Base-by-base conservation (phyloP, 345 rosid species). In the Nephelium lappaceum region DNA sequence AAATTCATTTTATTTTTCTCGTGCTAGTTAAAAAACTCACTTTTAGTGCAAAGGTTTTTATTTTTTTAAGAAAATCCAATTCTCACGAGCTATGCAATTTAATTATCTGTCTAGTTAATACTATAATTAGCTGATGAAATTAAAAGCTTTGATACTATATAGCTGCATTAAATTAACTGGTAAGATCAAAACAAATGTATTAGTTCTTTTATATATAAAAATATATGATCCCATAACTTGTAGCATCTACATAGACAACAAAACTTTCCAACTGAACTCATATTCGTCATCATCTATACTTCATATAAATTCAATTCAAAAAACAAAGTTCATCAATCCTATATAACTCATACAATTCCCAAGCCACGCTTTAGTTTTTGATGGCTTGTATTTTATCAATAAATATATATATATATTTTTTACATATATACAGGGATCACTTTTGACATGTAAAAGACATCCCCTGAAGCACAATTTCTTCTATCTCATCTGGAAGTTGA, bases 401-500 rank as follows among this genome's bases (percentile, higher is more conserved):
- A 43, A 43, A 43, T 45, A 45, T 45, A 45, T 8, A 45, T 45
- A 31, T 31, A 4, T 27, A 19, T 27, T n/a, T n/a, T n/a, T n/a
- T n/a, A n/a, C n/a, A 64, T 64, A 74, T 74, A 1, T 64, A 64
- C 21, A 19, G 16, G n/a, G 3, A 63, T 73, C 8, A 24, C 47
- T 12, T 45, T 19, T 6, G 42, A 11, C 23, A 8, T 71, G 43
- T 55, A 39, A 38, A 21, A 38, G 36, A n/a, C 6, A 55, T 58
- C 8, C 49, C 47, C n/a, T 5, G 66, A 72, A 57, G 47, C 38
- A 60, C 19, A 38, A 27, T 9, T 38, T 67, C 24, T 65, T 74
- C 86, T 91, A 90, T 77, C 95, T 87, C 16, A 74, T 79, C 60
- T 93, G 98, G 92, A 95, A 95, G 87, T 95, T 92, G 23, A 95